Evolutionary conservation across 1,139 yeast genomes (phyloP), one percentile per base, ranked within the genome.

Genomic region (Zhuliangozyma parablackwelliae): DNA sequence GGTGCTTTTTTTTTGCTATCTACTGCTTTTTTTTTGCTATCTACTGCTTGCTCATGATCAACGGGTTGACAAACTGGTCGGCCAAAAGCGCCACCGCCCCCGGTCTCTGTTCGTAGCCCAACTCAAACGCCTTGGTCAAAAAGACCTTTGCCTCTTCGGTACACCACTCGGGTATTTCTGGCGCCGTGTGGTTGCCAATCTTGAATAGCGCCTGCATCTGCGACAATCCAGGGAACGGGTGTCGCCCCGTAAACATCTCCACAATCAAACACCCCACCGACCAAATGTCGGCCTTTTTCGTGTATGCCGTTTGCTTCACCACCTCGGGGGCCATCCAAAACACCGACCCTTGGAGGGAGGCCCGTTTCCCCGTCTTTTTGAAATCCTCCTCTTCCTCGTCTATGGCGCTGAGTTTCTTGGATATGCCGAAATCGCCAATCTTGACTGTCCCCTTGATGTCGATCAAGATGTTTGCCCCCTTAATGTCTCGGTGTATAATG

Each of bases 301-400:
- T 89, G 41, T 88, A 86, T 0, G 92, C 86, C 1, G 88, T 82
- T 54, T 89, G 96, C 52, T 87, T 86, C 10, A 89, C 96, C 10
- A 90, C 96, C 56, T 90, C 97, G 0, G 97, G 97, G 0, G 97
- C 96, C 97, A 90, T 90, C 97, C 97, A 90, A 54, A 82, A 90
- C 0, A 89, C 95, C 6, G 95, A 86, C 0, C 97, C 97, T 61
- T 89, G 97, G 33, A 90, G 59, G 0, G 96, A 87, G 0, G 89
- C 92, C 33, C 96, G 72, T 48, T 86, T 80, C 21, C 72, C 67
- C 10, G 65, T 53, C 42, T 49, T 59, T 45, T 48, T 54, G 32
- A 51, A 51, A 28, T 46, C 50, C 31, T 48, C 53, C 31, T 50
- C 53, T 21, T 55, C 58, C 29, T 54, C 56, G 29, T 55, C 58